Base-by-base conservation (phyloP, 2,329 filamentous ascomycete species). In the Stemphylium vesicarium region DNA sequence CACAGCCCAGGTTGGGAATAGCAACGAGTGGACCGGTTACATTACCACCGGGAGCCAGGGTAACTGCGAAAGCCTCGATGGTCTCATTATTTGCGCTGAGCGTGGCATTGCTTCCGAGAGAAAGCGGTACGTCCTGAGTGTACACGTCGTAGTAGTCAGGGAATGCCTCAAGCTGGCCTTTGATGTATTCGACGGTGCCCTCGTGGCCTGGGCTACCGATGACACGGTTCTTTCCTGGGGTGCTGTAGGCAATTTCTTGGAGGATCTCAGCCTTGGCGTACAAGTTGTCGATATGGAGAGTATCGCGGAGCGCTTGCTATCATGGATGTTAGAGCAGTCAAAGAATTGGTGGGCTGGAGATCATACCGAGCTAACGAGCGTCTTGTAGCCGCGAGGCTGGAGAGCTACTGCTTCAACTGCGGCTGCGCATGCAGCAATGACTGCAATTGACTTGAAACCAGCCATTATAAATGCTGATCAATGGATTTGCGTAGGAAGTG, bases 181-280 rank as follows among this genome's bases (percentile, higher is more conserved):
- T 69, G 45, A 78, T 74, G 53, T 70, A 77, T 11, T 71, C 68
- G 26, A 78, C 65, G 4, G 77, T 79, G 26, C 69, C 69, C 44
- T 78, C 67, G 60, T 78, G 75, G 12, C 75, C 77, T 33, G 68
- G 55, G 35, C 71, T 74, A 16, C 75, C 73, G 55, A 77, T 77
- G 12, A 78, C 69, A n/a, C 77, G 71, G 55, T 78, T 78, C 48
- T 75, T 73, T 32, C 66, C 68, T 4, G 68, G 62, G 10, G 75
- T 75, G 35, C 63, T 66, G 60, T 78, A 79, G 13, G 77, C 77
- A 26, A 77, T 70, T 31, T 69, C 59, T 53, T 79, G 71, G 4
- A 79, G 61, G 12, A 63, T 64, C 40, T 73, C 60, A 13, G 72
- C 71, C 43, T 68, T 71, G 13, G 63, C 60, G 26, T 54, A 61